These are phyloP conservation scores for Flagelloscypha sp. DNA, from an alignment of 768 basidiomycete species.

Conservation along the genomic window DNA sequence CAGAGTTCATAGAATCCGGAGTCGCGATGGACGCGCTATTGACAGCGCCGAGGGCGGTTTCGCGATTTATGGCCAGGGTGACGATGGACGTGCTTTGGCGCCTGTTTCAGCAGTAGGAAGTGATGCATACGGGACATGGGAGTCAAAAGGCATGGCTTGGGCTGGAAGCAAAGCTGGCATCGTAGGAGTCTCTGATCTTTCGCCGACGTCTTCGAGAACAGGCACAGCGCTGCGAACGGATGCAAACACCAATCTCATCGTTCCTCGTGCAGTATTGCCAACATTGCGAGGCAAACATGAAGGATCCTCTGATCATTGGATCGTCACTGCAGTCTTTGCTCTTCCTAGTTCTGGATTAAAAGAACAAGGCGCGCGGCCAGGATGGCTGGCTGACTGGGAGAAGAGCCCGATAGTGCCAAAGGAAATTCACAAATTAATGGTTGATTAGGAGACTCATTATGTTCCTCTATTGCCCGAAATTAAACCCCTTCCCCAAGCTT, in stretches of 20 bases:
- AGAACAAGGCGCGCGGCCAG: too few relatives aligned
- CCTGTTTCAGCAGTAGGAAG: constrained; percentile 29
- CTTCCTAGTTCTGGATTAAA: constrained; percentile 32
- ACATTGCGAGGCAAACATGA: constrained; percentile 46
- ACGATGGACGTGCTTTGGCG: constrained; percentile 51
- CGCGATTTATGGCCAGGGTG: constrained; percentile 60
- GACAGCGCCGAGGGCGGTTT: constrained; percentile 62
- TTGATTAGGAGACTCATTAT: too few relatives aligned
- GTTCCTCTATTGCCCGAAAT: too few relatives aligned
- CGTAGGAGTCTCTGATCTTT: constrained; percentile 50
- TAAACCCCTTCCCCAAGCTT: too few relatives aligned
- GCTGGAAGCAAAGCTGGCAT: constrained; percentile 55
- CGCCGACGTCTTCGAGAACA: constrained; percentile 17
- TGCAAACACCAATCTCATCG: constrained; percentile 66
- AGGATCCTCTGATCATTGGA: constrained; percentile 40
- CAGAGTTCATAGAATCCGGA: constrained; percentile 54
- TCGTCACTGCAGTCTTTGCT: constrained; percentile 61
- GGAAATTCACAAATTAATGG: constrained; percentile 24
- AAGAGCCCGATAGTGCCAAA: constrained; percentile 35
- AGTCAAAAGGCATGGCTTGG: constrained; percentile 38
- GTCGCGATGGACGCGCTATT: constrained; percentile 41
- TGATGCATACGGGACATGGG: constrained; percentile 39
- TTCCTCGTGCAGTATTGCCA: constrained; percentile 58
- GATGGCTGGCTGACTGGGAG: constrained; percentile 43
- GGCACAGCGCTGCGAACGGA: constrained; percentile 53